phyloP scores from a whole-genome alignment of 495 filamentous ascomycete species.

The Aspergillus asperescens region DNA sequence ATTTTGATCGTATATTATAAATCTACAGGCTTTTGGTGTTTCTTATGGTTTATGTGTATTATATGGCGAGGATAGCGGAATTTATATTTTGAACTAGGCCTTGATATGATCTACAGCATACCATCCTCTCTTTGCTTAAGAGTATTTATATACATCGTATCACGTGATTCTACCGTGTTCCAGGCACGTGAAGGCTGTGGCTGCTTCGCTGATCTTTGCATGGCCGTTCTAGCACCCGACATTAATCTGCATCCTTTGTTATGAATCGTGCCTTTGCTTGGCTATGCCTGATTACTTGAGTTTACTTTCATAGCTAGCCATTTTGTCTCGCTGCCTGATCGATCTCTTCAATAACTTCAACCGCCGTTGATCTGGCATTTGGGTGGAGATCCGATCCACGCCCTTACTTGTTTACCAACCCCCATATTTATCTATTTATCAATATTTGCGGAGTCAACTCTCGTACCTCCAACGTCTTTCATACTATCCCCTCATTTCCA shows the following conservation, averaged over 20 bases:
- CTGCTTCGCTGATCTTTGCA: conserved; percentile 5
- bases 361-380: conserved; percentile 1
- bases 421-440: not conserved
- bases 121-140: not conserved
- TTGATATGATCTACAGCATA: not conserved
- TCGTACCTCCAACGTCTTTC: not conserved
- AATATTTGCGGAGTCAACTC: conserved; percentile 2
- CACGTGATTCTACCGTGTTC: conserved; percentile 2
- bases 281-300: too few relatives aligned
- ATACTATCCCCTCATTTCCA: not conserved
- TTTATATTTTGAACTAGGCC: not conserved
- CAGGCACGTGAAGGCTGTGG: not conserved
- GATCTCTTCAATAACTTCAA: not conserved
- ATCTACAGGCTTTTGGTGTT: not conserved
- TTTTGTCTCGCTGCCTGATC: conserved; percentile 2
- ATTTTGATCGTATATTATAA: conserved; percentile 1
- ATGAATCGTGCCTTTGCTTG: not conserved
- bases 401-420: conserved; percentile 3
- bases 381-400: conserved; percentile 21
- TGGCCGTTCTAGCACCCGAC: not conserved
- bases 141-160: not conserved
- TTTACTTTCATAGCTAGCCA: not conserved
- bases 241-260: not conserved
- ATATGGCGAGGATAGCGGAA: not conserved
- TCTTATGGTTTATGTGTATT: not conserved